Percentiles rank a stretch among this genome's conserved stretches.
Conservation (phyloP, 257 asterid genomes). For the Nicotiana tabacum region DNA sequence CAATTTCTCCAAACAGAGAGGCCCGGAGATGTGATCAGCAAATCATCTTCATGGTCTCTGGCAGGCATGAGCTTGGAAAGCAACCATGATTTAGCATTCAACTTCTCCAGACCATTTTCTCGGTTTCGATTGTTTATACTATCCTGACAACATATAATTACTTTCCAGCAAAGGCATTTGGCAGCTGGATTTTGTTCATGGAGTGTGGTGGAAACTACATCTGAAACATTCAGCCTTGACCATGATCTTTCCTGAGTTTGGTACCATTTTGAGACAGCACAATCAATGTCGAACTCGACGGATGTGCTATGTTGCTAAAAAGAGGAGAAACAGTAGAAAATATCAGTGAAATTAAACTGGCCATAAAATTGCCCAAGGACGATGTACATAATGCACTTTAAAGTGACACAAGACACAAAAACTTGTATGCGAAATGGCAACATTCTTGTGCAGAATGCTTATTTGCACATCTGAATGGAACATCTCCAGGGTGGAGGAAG, state of each 20-base stretch:
- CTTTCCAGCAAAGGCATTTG: constrained; percentile 90
- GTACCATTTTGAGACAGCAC: constrained; percentile 52
- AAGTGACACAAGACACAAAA: neutral
- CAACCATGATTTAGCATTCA: constrained; percentile 59
- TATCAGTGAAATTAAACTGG: neutral
- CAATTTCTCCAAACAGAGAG: constrained; percentile 81
- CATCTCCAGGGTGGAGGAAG: neutral
- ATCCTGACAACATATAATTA: constrained; percentile 53
- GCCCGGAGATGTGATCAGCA: constrained; percentile 50
- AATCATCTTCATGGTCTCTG: constrained; percentile 29
- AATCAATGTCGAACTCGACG: constrained; percentile 52
- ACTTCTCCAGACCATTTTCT: constrained; percentile 25
- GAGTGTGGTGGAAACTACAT: constrained; percentile 61
- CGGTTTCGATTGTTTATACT: constrained; percentile 20
- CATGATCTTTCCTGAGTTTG: constrained; percentile 56
- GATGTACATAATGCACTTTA: neutral
- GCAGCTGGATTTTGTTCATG: constrained; percentile 50
- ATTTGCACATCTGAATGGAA: constrained; percentile 2
- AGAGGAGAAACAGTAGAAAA: constrained; percentile 7
- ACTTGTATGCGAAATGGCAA: neutral
- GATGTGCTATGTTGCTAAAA: constrained; percentile 44
- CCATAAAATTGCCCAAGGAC: neutral
- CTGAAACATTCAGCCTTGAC: constrained; percentile 76
- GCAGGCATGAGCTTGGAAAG: constrained; percentile 67
- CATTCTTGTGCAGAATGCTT: neutral